phyloP scores from a whole-genome alignment of 306 rosid genomes.

The Lathyrus oleraceus region DNA sequence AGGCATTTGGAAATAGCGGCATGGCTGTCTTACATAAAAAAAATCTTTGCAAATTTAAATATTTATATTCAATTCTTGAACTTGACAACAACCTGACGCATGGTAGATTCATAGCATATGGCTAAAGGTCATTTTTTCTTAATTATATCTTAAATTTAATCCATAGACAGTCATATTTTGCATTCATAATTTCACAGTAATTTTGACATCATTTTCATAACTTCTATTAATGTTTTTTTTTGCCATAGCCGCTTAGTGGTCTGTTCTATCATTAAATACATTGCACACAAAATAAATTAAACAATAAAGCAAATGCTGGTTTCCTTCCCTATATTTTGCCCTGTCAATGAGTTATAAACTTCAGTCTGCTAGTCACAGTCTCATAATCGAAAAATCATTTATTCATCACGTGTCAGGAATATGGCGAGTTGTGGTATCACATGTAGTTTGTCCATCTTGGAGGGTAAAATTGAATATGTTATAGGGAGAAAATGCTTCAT shows the following conservation, averaged over 20 bases:
- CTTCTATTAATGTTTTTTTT: neutral
- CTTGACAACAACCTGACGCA: neutral
- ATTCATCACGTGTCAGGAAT: neutral
- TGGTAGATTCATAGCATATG: neutral
- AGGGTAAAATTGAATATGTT: neutral
- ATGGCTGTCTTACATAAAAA: neutral
- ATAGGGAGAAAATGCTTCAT: neutral
- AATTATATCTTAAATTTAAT: constrained; percentile 7
- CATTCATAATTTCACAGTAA: neutral
- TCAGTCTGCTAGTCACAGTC: neutral
- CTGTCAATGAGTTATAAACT: neutral
- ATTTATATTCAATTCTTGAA: constrained; percentile 1
- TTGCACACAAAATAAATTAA: constrained; percentile 5
- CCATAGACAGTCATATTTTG: neutral
- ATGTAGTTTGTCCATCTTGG: neutral
- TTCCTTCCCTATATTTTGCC: neutral
- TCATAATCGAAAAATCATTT: neutral
- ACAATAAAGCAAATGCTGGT: neutral
- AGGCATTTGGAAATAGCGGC: constrained; percentile 30
- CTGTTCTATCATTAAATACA: neutral
- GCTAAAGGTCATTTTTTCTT: neutral
- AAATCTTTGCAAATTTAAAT: neutral
- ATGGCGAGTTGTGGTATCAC: neutral
- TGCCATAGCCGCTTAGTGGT: neutral
- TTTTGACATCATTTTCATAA: neutral